phyloP scores from a whole-genome alignment of 345 rosid genomes.

The Acer yangbiense region DNA sequence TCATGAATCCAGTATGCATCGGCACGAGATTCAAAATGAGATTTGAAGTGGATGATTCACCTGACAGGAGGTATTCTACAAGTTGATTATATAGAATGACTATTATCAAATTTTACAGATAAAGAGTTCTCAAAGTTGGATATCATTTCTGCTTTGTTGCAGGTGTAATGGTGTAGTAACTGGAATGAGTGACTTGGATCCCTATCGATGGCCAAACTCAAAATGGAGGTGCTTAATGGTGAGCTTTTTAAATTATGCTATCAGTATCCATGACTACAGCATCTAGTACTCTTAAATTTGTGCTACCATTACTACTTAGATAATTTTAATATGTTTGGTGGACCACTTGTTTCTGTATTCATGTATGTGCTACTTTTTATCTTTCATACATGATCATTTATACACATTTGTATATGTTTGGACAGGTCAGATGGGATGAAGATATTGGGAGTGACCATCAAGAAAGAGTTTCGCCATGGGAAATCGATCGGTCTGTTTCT shows the following conservation, averaged over 20 bases:
- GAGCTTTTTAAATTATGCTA: conserved; percentile 22
- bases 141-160: conserved; percentile 23
- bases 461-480: conserved; percentile 91
- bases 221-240: conserved; percentile 95
- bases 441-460: conserved; percentile 52
- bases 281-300: neutral
- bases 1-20: conserved; percentile 47
- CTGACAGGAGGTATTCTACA: conserved; percentile 69
- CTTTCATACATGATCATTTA: neutral
- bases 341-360: no score
- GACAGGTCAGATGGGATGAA: conserved; percentile 91
- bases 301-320: neutral
- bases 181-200: conserved; percentile 72
- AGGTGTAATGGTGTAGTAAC: conserved; percentile 77
- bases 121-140: conserved; percentile 13
- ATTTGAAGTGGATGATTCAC: conserved; percentile 78
- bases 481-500: conserved; percentile 78
- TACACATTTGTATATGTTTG: conserved; percentile 5
- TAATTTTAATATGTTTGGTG: neutral
- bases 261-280: neutral
- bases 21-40: conserved; percentile 87
- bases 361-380: neutral
- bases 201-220: conserved; percentile 84
- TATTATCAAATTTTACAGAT: neutral
- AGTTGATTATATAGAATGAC: neutral